These are phyloP conservation scores for Pelagophyceae sp. DNA, from an alignment of 352 stramenopile species.

Conservation along the genomic window DNA sequence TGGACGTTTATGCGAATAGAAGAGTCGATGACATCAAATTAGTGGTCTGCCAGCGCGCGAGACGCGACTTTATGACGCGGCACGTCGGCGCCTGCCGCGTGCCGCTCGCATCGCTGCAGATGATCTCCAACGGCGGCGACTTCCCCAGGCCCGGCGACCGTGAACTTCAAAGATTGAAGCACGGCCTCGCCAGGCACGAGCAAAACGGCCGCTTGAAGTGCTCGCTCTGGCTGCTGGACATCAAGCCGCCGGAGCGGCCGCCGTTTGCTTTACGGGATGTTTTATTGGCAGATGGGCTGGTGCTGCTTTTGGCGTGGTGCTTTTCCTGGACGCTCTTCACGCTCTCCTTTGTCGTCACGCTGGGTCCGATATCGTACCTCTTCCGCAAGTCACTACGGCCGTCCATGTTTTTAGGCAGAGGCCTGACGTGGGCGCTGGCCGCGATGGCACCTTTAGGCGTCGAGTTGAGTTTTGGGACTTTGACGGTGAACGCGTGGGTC, in stretches of 20 bases:
- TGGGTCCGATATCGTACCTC: neutral
- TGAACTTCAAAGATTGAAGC: neutral
- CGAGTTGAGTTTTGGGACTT: neutral
- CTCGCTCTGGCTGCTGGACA: neutral
- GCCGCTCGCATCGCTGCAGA: neutral
- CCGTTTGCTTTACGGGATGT: neutral
- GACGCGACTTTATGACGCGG: neutral
- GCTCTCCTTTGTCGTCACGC: neutral
- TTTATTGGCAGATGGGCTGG: neutral
- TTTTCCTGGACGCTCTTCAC: neutral
- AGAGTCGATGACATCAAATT: neutral
- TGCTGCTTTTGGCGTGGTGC: neutral
- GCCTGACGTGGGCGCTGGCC: neutral
- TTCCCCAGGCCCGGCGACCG: neutral
- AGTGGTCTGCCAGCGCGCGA: neutral
- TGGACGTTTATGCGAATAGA: neutral
- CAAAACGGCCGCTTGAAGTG: neutral
- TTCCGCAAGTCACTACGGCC: neutral
- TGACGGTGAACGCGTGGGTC: neutral
- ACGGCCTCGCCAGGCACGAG: neutral
- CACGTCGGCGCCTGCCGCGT: neutral
- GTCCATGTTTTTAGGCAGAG: neutral
- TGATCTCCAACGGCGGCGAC: neutral
- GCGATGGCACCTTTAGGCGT: neutral
- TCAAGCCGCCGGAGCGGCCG: neutral